A percentile compares a stretch with the other conserved stretches of the same genome.
Conservation (phyloP, 1,139 yeast species). For the Protomyces lactucae-debilis region DNA sequence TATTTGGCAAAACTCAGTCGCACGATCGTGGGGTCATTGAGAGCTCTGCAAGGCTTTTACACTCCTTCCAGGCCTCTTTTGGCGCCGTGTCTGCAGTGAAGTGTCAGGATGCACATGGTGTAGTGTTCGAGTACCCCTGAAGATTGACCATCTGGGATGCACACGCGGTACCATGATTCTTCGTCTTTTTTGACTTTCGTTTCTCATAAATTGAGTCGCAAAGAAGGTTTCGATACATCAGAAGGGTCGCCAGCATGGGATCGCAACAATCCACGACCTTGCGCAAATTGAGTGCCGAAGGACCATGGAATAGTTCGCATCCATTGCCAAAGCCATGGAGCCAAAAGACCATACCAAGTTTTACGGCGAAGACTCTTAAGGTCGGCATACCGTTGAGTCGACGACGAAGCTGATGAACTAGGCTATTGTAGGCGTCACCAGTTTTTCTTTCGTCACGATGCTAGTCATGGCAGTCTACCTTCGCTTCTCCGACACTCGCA, state of each 20-base stretch:
- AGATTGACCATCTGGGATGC: no score
- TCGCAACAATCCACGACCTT: neutral
- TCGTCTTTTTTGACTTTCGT: no score
- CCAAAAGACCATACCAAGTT: neutral
- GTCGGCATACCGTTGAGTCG: neutral
- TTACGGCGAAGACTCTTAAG: neutral
- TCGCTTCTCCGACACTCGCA: neutral
- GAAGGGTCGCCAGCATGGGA: neutral
- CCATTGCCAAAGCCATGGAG: neutral
- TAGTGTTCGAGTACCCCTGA: no score
- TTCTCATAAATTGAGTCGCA: no score
- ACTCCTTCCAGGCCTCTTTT: no score
- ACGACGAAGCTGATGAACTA: neutral
- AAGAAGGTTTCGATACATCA: no score
- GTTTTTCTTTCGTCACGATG: neutral
- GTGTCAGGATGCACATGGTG: no score
- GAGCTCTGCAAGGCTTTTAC: no score
- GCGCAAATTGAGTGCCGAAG: neutral
- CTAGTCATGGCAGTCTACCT: neutral
- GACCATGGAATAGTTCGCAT: neutral
- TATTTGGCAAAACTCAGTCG: no score
- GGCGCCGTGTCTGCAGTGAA: no score
- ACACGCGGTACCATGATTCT: no score
- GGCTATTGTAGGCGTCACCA: neutral
- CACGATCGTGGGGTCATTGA: no score